Conservation (phyloP, 2,329 filamentous ascomycete species). For the Penicillium sp. region DNA sequence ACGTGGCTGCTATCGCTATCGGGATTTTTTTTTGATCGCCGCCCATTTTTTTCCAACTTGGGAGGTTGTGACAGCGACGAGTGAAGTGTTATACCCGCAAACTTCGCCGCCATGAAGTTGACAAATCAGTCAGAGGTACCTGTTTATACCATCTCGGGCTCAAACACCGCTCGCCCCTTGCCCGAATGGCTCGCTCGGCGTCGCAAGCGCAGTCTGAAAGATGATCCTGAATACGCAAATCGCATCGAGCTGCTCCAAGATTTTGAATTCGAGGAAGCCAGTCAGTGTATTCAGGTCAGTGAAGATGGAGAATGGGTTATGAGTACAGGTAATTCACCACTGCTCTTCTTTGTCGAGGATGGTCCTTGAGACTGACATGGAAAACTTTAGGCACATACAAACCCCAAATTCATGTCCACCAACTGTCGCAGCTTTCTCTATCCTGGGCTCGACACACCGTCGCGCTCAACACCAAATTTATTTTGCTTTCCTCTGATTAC, state of each 20-base stretch:
- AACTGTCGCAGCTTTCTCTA: slow-evolving; percentile 86
- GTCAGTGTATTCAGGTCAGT: slow-evolving; percentile 79
- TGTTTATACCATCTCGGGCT: slow-evolving; percentile 92
- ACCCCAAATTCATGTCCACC: slow-evolving; percentile 91
- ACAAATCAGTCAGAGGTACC: slow-evolving; percentile 69
- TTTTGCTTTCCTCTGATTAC: slow-evolving; percentile 83
- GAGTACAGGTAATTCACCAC: slow-evolving; percentile 64
- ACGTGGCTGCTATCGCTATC: slow-evolving; percentile 32
- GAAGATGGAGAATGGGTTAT: slow-evolving; percentile 97
- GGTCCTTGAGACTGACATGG: slow-evolving; percentile 5
- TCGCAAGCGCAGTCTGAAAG: slow-evolving; percentile 84
- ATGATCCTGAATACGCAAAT: slow-evolving; percentile 87
- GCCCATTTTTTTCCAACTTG: slow-evolving; percentile 13
- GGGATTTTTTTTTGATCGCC: slow-evolving; percentile 19
- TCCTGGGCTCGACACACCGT: slow-evolving; percentile 90
- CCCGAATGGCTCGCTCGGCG: slow-evolving; percentile 93
- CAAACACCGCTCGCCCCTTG: slow-evolving; percentile 76
- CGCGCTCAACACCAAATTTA: slow-evolving; percentile 83
- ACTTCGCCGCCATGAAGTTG: slow-evolving; percentile 40
- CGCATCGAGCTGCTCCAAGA: slow-evolving; percentile 93
- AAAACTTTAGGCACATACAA: slow-evolving; percentile 54
- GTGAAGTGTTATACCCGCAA: slow-evolving; percentile 4
- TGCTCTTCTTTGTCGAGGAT: background rate
- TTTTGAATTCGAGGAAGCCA: slow-evolving; percentile 96
- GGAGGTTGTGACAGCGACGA: slow-evolving; percentile 4